Evolutionary conservation across 306 rosid species (phyloP), one percentile per base, ranked within the genome.

Genomic region (Prunus mongolica): DNA sequence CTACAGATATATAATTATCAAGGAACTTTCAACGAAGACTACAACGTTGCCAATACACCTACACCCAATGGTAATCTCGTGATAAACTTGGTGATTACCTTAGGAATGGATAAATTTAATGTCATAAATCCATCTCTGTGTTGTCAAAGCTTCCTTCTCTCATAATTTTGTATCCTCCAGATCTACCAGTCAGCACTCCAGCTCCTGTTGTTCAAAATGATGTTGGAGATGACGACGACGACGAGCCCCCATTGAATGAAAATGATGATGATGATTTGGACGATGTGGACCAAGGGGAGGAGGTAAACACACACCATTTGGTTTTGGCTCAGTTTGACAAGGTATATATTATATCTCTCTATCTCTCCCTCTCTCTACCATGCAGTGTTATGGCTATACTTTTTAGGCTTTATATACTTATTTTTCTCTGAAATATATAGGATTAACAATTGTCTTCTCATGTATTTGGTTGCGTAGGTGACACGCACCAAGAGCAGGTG

Each of bases 241-340:
- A 88, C 10, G 98, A 96, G 69, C 97, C 96, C 55, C 92, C 99
- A 18, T 77, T 96, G 89, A 96, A 96, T 63, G 98, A 96, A 87
- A 85, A 96, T 38, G 99, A 96, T 34, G 98, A 95, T 13, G 99
- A 96, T 82, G 99, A 96, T 52, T 81, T 89, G 84, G 99, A 93
- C 84, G 99, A 96, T 81, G 83, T 87, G 80, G 98, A 96, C 62
- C 88, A 88, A 63, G 99, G 88, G 51, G 99, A 96, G 74, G 98
- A 93, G 49, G 90, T 88, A 74, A 84, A 88, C 79, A 89, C 98
- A 28, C 89, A 87, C 11, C 97, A 89, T 88, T 86, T 96, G 71
- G 99, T 96, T 81, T 79, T 96, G 92, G 99, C 98, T 49, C 99
- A 96, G 88, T 93, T 93, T 87, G 99, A 96, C 80, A 95, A 95